Percentiles rank a stretch among this genome's conserved stretches.
Evolutionary conservation across 2,329 filamentous ascomycete genomes (phyloP).

Genomic region (Colletotrichum shisoi): DNA sequence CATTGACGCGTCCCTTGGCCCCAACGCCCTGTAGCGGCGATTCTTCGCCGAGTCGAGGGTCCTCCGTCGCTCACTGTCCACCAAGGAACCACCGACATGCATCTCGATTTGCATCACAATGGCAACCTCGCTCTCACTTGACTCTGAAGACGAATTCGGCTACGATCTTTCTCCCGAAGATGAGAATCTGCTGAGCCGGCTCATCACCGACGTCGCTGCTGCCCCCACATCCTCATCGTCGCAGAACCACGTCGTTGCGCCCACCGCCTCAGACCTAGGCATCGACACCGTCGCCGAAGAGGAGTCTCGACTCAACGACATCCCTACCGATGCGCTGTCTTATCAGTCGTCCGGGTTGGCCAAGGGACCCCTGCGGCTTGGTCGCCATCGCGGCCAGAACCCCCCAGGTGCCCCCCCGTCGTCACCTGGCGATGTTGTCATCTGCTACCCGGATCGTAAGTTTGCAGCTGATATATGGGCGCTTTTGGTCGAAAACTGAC

Average conservation of each 20-base stretch:
- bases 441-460: constrained; percentile 64
- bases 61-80: not conserved
- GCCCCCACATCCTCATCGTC: not conserved
- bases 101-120: constrained; percentile 8
- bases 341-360: constrained; percentile 22
- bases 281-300: constrained; percentile 29
- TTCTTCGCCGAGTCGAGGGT: constrained; percentile 16
- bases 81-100: constrained; percentile 16
- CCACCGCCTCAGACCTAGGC: constrained; percentile 22
- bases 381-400: constrained; percentile 28
- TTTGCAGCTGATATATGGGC: constrained; percentile 38
- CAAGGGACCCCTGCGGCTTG: constrained; percentile 10
- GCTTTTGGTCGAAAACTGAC: constrained; percentile 57
- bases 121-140: constrained; percentile 37
- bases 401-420: constrained; percentile 32
- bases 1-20: constrained; percentile 3
- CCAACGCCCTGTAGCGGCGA: constrained; percentile 17
- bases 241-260: not conserved
- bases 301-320: constrained; percentile 32
- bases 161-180: constrained; percentile 59
- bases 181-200: constrained; percentile 52
- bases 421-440: constrained; percentile 42
- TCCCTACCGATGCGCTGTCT: constrained; percentile 43
- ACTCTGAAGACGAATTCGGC: constrained; percentile 56
- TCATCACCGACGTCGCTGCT: constrained; percentile 43